Percentiles rank a stretch among this genome's conserved stretches.
These are phyloP conservation scores for Sphaceloma murrayae DNA, from an alignment of 2,329 filamentous ascomycete species.

Conservation along the genomic window DNA sequence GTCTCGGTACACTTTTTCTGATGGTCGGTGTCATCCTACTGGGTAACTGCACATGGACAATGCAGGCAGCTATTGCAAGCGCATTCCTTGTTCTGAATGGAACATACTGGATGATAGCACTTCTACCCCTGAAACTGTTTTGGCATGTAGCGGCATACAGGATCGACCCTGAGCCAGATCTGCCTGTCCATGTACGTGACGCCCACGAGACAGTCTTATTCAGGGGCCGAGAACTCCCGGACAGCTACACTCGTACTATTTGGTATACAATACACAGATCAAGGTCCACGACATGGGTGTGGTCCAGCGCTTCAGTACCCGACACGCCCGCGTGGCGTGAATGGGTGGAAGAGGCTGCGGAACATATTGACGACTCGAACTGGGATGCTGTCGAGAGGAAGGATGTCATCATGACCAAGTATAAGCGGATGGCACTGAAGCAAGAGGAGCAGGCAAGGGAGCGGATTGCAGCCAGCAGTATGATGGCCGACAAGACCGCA, in stretches of 20 bases:
- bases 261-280: conserved; percentile 11
- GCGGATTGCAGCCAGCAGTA: neutral
- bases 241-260: conserved; percentile 9
- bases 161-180: neutral
- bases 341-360: conserved; percentile 7
- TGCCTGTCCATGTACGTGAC: neutral
- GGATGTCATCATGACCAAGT: neutral
- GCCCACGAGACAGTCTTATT: neutral
- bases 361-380: conserved; percentile 4
- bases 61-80: conserved; percentile 5
- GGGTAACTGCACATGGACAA: conserved; percentile 6
- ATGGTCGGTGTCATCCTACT: conserved; percentile 8
- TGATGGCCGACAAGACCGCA: neutral
- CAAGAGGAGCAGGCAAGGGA: neutral
- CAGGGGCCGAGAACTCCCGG: neutral
- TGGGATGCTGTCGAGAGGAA: conserved; percentile 12
- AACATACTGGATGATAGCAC: conserved; percentile 2
- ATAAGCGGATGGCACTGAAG: neutral
- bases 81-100: conserved; percentile 7
- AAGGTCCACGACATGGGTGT: conserved; percentile 1
- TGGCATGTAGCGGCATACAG: conserved; percentile 9
- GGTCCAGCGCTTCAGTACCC: conserved; percentile 1
- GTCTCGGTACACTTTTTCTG: conserved; percentile 1
- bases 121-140: conserved; percentile 3
- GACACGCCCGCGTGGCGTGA: conserved; percentile 5